These are phyloP conservation scores for Microsporum audouinii DNA, from an alignment of 2,329 filamentous ascomycete genomes.

Conservation along the genomic window DNA sequence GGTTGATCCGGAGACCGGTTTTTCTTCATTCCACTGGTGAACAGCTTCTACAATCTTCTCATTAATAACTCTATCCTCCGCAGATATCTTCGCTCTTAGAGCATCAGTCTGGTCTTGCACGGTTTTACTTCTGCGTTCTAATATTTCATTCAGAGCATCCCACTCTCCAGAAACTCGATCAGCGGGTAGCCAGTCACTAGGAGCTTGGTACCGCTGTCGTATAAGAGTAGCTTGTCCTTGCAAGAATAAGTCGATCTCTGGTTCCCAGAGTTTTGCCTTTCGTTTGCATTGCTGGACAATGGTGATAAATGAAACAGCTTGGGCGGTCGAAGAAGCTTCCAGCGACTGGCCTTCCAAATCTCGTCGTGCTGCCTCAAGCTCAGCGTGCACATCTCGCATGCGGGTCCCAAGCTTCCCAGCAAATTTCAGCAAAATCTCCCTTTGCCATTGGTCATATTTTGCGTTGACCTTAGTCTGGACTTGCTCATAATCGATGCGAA, in stretches of 20 bases:
- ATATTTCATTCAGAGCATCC: slow-evolving; percentile 82
- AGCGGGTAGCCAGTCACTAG: slow-evolving; percentile 85
- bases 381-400: slow-evolving; percentile 83
- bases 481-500: slow-evolving; percentile 95
- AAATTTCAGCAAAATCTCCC: slow-evolving; percentile 91
- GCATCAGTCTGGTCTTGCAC: slow-evolving; percentile 95
- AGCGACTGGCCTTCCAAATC: slow-evolving; percentile 86
- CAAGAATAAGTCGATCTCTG: slow-evolving; percentile 89
- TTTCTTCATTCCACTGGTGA: slow-evolving; percentile 85
- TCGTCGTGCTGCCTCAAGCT: slow-evolving; percentile 79
- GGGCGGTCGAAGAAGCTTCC: slow-evolving; percentile 87
- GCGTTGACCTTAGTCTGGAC: slow-evolving; percentile 97
- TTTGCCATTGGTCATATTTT: slow-evolving; percentile 99
- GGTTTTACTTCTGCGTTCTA: slow-evolving; percentile 85
- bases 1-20: slow-evolving; percentile 89
- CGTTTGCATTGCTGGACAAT: slow-evolving; percentile 93
- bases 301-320: slow-evolving; percentile 96
- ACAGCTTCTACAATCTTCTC: slow-evolving; percentile 81
- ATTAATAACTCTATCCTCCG: slow-evolving; percentile 82
- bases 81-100: slow-evolving; percentile 82
- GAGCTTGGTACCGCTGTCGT: slow-evolving; percentile 87
- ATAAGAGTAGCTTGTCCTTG: slow-evolving; percentile 88
- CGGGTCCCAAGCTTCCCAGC: slow-evolving; percentile 75
- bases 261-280: slow-evolving; percentile 86
- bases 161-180: slow-evolving; percentile 95